Base-by-base conservation (phyloP, 495 filamentous ascomycete species). In the Penicillium maclennaniae region DNA sequence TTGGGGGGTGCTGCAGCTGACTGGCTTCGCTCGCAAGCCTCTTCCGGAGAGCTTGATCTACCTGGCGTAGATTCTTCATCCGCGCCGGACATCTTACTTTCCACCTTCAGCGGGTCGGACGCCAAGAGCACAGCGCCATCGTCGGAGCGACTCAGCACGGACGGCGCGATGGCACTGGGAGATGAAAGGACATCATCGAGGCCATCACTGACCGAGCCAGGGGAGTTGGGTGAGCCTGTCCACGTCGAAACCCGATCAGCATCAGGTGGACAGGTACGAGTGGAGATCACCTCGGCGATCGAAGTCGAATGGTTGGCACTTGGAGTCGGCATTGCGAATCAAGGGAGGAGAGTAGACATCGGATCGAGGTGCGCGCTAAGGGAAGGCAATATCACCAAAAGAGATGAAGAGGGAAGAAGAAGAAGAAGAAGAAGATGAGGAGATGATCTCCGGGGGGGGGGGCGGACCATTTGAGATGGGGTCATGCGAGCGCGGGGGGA, bases 181-280 rank as follows among this genome's bases (percentile, higher is more conserved):
- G 66, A 57, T 17, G 71, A 65, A n/a, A 68, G 60, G 36, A 55
- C 56, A 61, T 68, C 60, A 34, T 70, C 66, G 49, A 60, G 37
- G 48, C 47, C 49, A 56, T 69, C 64, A 26, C 54, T 59, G 36
- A 58, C 63, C 0, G 60, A 53, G 38, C 55, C 44, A 36, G 58
- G 45, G 20, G 56, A 55, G 27, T 69, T 69, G 3, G 63, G 60
- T 40, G 65, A 65, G 49, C 71, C 69, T 67, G 67, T 69, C 72
- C 74, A 76, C 56, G 65, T 49, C 12, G 73, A 59, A 27, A 68
- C 54, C 52, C 76, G 66, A 51, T 78, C 73, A 25, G 65, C 54
- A 51, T 85, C 83, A 20, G 82, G 81, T 28, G 82, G 83, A 70
- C 82, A 85, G 54, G 79, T 69, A 63, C 78, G 82, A 53, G 68